These are phyloP conservation scores for Colletotrichum tropicicola DNA, from an alignment of 2,329 filamentous ascomycete species.

Conservation along the genomic window DNA sequence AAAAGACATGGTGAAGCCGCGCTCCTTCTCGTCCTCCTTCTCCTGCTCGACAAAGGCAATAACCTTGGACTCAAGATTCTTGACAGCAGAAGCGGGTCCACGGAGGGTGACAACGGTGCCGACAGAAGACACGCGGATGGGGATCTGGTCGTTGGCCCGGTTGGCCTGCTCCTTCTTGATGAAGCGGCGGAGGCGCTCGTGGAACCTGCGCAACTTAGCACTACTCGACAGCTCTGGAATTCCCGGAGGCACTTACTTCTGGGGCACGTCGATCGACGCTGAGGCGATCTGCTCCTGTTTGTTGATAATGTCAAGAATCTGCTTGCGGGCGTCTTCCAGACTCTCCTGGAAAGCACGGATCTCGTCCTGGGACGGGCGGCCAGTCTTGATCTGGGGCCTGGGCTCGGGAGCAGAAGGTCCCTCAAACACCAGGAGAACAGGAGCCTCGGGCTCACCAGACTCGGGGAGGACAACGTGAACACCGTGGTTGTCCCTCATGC, in stretches of 20 bases:
- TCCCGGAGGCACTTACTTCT: conserved; percentile 52
- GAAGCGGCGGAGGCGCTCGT: conserved; percentile 69
- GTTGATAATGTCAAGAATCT: conserved; percentile 66
- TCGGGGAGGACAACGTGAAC: conserved; percentile 80
- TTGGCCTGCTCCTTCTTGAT: conserved; percentile 72
- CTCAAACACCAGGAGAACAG: conserved; percentile 80
- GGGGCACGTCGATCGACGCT: conserved; percentile 64
- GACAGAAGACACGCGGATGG: conserved; percentile 65
- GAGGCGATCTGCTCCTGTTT: conserved; percentile 65
- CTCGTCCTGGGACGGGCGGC: conserved; percentile 48
- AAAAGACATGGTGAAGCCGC: conserved; percentile 85
- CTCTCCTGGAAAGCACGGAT: conserved; percentile 62
- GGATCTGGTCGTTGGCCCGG: conserved; percentile 65
- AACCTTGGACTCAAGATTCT: conserved; percentile 77
- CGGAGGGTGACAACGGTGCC: conserved; percentile 76
- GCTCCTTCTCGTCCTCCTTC: conserved; percentile 92
- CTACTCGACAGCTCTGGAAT: background rate
- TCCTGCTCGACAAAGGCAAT: conserved; percentile 85
- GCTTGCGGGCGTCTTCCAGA: conserved; percentile 63
- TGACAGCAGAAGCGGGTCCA: conserved; percentile 78
- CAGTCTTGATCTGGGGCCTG: conserved; percentile 32
- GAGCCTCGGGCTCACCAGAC: conserved; percentile 63
- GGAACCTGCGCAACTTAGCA: conserved; percentile 55
- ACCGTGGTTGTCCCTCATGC: conserved; percentile 73
- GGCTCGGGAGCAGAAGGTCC: conserved; percentile 51